A percentile compares a stretch with the other conserved stretches of the same genome.
Conservation (phyloP, 179 eudicot genomes). For the Carnegiea gigantea region DNA sequence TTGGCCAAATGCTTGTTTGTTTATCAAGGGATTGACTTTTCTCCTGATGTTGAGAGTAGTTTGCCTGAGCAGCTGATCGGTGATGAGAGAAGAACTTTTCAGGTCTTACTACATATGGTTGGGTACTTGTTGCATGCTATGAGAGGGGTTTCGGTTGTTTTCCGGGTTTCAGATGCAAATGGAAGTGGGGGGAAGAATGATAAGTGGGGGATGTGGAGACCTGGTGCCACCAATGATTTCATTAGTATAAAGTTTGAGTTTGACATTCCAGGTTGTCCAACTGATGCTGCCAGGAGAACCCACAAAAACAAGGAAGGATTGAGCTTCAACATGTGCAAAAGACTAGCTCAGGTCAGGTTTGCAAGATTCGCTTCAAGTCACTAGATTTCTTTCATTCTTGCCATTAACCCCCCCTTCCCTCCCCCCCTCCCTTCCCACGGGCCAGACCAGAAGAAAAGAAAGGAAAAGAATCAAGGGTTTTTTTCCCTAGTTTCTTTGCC, state of each 20-base stretch:
- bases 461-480: background rate
- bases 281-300: constrained; percentile 26
- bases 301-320: constrained; percentile 39
- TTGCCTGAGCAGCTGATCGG: constrained; percentile 44
- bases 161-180: constrained; percentile 37
- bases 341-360: constrained; percentile 46
- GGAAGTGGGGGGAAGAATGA: constrained; percentile 41
- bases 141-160: constrained; percentile 31
- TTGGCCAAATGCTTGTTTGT: constrained; percentile 44
- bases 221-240: constrained; percentile 26
- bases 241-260: constrained; percentile 44
- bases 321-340: constrained; percentile 50
- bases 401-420: background rate
- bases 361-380: background rate
- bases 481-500: too few relatives aligned
- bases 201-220: constrained; percentile 43
- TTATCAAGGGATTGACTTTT: constrained; percentile 39
- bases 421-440: background rate
- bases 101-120: constrained; percentile 48
- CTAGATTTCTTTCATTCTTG: background rate
- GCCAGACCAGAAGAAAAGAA: background rate
- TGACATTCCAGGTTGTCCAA: constrained; percentile 33
- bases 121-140: constrained; percentile 35
- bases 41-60: constrained; percentile 37
- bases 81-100: constrained; percentile 42